These are phyloP conservation scores for Podila epigama DNA, from an alignment of 192 early-diverging fungal genomes.

Conservation along the genomic window DNA sequence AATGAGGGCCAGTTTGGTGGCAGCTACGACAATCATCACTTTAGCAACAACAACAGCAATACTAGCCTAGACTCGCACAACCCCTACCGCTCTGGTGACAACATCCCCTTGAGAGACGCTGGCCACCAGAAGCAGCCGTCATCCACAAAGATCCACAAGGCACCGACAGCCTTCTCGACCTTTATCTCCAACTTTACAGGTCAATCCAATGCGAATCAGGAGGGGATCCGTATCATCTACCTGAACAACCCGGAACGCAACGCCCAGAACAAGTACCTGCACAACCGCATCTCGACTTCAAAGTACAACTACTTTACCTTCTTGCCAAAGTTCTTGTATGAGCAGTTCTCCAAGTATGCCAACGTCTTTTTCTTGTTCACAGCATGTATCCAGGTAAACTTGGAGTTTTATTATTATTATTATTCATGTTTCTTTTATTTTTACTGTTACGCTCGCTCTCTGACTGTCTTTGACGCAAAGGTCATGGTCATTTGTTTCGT, in stretches of 20 bases:
- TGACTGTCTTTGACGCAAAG: too few species aligned
- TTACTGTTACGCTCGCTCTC: too few species aligned
- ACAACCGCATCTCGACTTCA: conserved; percentile 94
- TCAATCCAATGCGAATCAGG: conserved; percentile 21
- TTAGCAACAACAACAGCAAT: conserved; percentile 6
- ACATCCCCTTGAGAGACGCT: not conserved
- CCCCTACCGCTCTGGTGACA: conserved; percentile 5
- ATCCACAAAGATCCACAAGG: conserved; percentile 8
- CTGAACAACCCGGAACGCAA: conserved; percentile 88
- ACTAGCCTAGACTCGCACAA: conserved; percentile 5
- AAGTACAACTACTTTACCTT: conserved; percentile 96
- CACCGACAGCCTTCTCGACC: not conserved
- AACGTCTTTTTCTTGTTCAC: conserved; percentile 99
- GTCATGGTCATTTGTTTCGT: too few species aligned
- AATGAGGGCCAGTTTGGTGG: conserved; percentile 20
- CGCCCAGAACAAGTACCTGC: conserved; percentile 79
- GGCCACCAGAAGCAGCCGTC: not conserved
- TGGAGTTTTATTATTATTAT: too few species aligned
- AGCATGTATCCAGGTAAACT: conserved; percentile 85
- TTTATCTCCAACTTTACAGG: conserved; percentile 29
- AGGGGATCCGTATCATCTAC: conserved; percentile 76
- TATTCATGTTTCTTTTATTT: too few species aligned
- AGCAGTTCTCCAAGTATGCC: conserved; percentile 99
- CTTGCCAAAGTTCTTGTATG: conserved; percentile 92
- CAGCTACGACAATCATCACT: not conserved